Base-by-base conservation (phyloP, 805 yeast genomes). In the Ogataea populi-albae region DNA sequence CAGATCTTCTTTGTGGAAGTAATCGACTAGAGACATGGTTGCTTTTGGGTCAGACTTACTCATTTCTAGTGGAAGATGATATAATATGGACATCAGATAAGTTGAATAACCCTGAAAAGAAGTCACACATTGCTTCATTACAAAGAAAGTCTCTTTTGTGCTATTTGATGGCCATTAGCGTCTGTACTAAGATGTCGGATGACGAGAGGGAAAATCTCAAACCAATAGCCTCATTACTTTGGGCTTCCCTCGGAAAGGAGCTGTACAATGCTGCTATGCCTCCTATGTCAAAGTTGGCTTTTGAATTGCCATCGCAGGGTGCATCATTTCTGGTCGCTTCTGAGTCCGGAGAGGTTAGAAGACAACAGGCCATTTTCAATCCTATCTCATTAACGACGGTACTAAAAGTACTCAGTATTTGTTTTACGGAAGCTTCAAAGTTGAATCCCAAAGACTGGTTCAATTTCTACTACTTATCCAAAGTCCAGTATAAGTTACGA, bases 11-110 rank as follows among this genome's bases (percentile, higher is more conserved):
- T 1, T 79, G 79, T 48, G 78, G 83, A 4, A 71, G 83, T 2
- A 63, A 72, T 25, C 64, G 96, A 20, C 69, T 81, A 30, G 98
- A 93, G 58, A 77, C 86, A 6, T 93, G 99, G 99, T 65, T 78
- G 26, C 68, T 86, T 1, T 56, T 93, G 10, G 96, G 94, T 0
- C 87, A 81, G 52, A 79, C 91, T 0, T 88, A 73, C 47, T 80
- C 88, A 0, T 79, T 68, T 38, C 63, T 85, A 26, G 95, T 83
- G 0, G 97, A 91, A 46, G 96, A 88, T 56, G 96, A 86, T 45
- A 61, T 93, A 37, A 77, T 86, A n/a, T 87, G 96, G 94, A 84
- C 91, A 1, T 79, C 95, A 0, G 96, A 89, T 49, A 84, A 84
- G 50, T 61, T 87, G 23, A 80, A 80, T 34, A 67, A 73, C 0